Percentiles rank a stretch among this genome's conserved stretches.
phyloP scores from a whole-genome alignment of 148 eudicot genomes.

The Chenopodium formosanum region DNA sequence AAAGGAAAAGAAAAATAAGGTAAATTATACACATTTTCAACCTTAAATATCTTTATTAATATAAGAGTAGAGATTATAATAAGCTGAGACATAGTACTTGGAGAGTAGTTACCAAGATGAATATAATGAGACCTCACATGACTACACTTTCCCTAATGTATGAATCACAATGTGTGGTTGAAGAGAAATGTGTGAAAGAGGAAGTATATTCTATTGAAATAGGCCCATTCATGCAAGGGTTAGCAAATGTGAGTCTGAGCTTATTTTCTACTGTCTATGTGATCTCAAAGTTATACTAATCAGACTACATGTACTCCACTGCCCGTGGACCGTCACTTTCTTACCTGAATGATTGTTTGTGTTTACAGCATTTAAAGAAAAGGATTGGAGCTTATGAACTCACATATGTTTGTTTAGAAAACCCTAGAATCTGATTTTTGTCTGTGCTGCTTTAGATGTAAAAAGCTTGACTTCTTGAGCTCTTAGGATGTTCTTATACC shows the following conservation, averaged over 20 bases:
- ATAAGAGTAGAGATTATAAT: too few relatives aligned
- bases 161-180: too few relatives aligned
- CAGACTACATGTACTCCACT: not conserved
- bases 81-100: too few relatives aligned
- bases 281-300: not conserved
- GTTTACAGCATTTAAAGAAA: not conserved
- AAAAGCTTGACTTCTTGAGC: not conserved
- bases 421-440: not conserved
- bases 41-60: too few relatives aligned
- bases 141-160: too few relatives aligned
- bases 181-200: too few relatives aligned
- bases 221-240: not conserved
- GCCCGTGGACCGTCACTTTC: not conserved
- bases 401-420: not conserved
- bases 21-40: too few relatives aligned
- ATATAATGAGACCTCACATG: too few relatives aligned
- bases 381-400: not conserved
- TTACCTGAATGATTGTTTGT: not conserved
- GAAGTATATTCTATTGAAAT: not conserved
- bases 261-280: not conserved
- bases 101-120: too few relatives aligned
- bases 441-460: not conserved
- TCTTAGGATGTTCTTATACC: not conserved
- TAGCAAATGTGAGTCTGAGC: not conserved
- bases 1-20: too few relatives aligned